Evolutionary conservation across 2,329 filamentous ascomycete species (phyloP).

Genomic region (Byssothecium circinans): DNA sequence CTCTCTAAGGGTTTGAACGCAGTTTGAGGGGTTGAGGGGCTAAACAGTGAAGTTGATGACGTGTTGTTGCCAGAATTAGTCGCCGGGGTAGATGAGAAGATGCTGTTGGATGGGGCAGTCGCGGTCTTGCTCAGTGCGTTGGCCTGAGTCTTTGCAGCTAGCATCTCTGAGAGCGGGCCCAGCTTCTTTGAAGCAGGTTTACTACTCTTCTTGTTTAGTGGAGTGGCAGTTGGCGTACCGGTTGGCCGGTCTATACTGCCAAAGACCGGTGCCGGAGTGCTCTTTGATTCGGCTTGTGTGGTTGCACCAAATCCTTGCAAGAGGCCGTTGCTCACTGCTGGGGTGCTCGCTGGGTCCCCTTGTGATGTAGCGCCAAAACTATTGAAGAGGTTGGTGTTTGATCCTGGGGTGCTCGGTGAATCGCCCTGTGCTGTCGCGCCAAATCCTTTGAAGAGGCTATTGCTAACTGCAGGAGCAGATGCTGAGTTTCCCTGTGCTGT

Average conservation of each 20-base stretch:
- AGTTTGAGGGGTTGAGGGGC: conserved; percentile 3
- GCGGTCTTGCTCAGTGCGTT: background rate
- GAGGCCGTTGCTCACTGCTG: background rate
- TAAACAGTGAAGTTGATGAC: conserved; percentile 6
- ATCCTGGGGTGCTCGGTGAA: background rate
- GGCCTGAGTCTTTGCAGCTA: background rate
- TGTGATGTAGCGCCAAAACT: background rate
- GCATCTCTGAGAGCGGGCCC: no score
- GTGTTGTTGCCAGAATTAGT: background rate
- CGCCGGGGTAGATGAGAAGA: conserved; percentile 12
- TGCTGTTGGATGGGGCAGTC: conserved; percentile 7
- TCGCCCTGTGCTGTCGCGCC: background rate
- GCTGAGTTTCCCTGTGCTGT: background rate
- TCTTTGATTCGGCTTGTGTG: background rate
- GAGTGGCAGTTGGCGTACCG: background rate
- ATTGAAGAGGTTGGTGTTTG: background rate
- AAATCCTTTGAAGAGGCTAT: background rate
- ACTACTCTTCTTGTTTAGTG: background rate
- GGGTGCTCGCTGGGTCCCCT: background rate
- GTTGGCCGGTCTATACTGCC: background rate
- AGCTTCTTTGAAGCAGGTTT: no score
- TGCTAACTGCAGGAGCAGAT: background rate
- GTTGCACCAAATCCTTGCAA: background rate
- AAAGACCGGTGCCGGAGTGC: background rate
- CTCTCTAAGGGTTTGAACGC: background rate